Evolutionary conservation across 2,329 filamentous ascomycete species (phyloP), one percentile per base, ranked within the genome.

Genomic region (Trichoderma koningii): DNA sequence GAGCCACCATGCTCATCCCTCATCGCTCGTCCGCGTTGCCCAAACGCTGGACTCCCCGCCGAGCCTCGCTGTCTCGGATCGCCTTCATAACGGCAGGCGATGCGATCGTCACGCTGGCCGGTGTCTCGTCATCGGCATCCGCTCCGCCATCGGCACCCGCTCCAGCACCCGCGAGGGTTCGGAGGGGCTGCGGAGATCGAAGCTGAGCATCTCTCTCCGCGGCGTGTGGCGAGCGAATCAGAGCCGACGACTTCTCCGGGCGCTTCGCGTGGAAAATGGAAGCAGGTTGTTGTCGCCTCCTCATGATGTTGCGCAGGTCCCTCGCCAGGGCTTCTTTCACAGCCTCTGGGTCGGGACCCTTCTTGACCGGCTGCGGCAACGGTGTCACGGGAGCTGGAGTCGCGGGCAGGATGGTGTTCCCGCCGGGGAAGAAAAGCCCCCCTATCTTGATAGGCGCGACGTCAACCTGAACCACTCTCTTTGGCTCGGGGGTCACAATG

Each of bases 31-130:
- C 62, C 52, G 62, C 62, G 47, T 59, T 57, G 38, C 62, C 62
- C 55, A 59, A 34, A 59, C 47, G 53, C 62, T 34, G 5, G 26
- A 57, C 14, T 19, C 55, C 62, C 51, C 62, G 34, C 21, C 26
- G 53, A 51, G 34, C 62, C 44, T 55, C 62, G 42, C 52, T 56
- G 7, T 51, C 38, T 45, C 53, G 45, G 19, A 64, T 38, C 62
- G 62, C 62, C 62, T 47, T 64, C 62, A 64, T 56, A 64, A 64
- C 62, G 53, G 62, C 47, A 45, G 53, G 62, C 62, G 62, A 64
- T 50, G 34, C 62, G 47, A 64, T 30, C 47, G 26, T 64, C 47
- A 52, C 41, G 14, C 17, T 45, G 34, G 63, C 30, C 55, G 63
- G 19, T 17, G 23, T 45, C 23, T 60, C 48, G 14, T 65, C 63